Base-by-base conservation (phyloP, 805 yeast genomes). In the Wickerhamomyces pijperi region DNA sequence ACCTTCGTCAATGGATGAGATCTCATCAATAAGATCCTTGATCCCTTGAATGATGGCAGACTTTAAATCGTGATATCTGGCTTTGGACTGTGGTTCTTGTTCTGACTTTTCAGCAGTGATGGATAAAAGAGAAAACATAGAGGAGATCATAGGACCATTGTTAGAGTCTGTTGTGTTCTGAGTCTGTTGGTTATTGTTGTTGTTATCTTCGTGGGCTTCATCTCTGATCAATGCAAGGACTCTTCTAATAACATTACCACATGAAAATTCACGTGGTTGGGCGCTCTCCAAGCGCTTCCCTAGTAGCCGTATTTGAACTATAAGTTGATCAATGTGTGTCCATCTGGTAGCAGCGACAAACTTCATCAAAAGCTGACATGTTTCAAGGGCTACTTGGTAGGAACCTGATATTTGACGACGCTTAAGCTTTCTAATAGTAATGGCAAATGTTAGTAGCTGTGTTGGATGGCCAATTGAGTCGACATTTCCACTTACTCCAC, bases 161-260 rank as follows among this genome's bases (percentile, higher is more conserved):
- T 51, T 43, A 14, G n/a, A 13, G 11, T 21, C 25, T 21, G 25
- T 21, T 6, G 25, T 21, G 6, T 6, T 21, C 9, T 21, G 25
- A n/a, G n/a, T n/a, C n/a, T n/a, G n/a, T n/a, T n/a, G n/a, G 16
- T 28, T 28, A 31, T 50, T 55, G 25, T 50, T 51, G 19, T 52
- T 56, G 28, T 59, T 56, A 34, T 60, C 52, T 28, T 60, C 78
- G 43, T 74, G 85, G 23, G 80, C 72, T 56, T 88, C 96, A 49
- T 92, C 97, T 50, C 97, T 69, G 37, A 90, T 77, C 39, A 84
- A 64, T 1, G 94, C 87, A 46, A 92, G 65, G 1, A 90, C 88
- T 55, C 98, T 72, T 56, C 97, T 74, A 15, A 90, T 82, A 31
- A 92, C 80, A 57, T 92, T 92, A 9, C 97, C 97, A 40, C 88